phyloP scores from a whole-genome alignment of 2,329 filamentous ascomycete species.

The Cylindrodendrum hubeiense region DNA sequence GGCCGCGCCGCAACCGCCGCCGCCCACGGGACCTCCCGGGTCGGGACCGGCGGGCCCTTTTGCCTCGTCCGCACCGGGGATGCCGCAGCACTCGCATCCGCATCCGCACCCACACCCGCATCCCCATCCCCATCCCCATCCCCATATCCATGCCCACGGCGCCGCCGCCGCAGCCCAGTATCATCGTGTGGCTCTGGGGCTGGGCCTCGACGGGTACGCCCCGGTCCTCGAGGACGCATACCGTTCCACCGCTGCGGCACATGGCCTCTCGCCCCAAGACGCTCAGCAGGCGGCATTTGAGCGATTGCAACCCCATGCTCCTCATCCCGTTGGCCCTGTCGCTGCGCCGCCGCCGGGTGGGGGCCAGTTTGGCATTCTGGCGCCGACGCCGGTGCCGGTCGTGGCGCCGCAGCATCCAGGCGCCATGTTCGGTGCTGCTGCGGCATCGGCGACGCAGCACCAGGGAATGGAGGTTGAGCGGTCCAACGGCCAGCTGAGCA shows the following conservation, averaged over 20 bases:
- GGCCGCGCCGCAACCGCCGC: constrained; percentile 30
- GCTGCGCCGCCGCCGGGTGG: constrained; percentile 5
- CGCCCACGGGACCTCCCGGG: constrained; percentile 5
- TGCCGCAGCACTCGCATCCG: constrained; percentile 13
- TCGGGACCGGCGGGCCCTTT: constrained; percentile 25
- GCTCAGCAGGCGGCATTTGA: constrained; percentile 12
- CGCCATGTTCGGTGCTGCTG: constrained; percentile 15
- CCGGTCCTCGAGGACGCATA: constrained; percentile 35
- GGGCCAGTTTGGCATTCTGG: constrained; percentile 62
- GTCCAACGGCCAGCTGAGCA: constrained; percentile 65
- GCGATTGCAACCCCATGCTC: constrained; percentile 1
- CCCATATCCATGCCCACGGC: neutral
- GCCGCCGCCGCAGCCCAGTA: constrained; percentile 26
- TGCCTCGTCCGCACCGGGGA: constrained; percentile 22
- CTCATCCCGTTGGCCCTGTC: constrained; percentile 4
- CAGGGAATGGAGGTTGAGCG: constrained; percentile 31
- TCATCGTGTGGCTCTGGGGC: constrained; percentile 30
- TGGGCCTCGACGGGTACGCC: constrained; percentile 34
- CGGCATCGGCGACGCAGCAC: neutral
- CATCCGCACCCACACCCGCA: neutral
- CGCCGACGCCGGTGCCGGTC: constrained; percentile 46
- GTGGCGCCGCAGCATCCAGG: constrained; percentile 18
- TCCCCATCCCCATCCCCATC: constrained; percentile 7
- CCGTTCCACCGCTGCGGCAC: constrained; percentile 7
- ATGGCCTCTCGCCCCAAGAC: constrained; percentile 15